Conservation (phyloP, 2,329 filamentous ascomycete genomes). For the Xylariaceae sp. region DNA sequence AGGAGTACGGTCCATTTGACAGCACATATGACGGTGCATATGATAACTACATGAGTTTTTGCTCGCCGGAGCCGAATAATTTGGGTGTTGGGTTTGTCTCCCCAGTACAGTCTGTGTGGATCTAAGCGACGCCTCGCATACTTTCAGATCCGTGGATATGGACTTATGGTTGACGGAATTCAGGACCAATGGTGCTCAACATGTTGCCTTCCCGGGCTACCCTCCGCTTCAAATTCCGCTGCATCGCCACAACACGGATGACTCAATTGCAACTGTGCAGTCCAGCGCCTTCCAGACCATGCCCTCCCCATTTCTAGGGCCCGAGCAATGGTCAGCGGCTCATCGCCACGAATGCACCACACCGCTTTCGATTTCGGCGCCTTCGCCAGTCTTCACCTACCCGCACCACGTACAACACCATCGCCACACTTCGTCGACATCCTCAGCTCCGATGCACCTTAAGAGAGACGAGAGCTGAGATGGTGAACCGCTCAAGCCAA, state of each 20-base stretch:
- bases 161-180: constrained; percentile 52
- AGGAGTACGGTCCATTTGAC: constrained; percentile 52
- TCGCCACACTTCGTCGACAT: constrained; percentile 33
- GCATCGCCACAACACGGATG: constrained; percentile 19
- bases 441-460: constrained; percentile 30
- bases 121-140: constrained; percentile 41
- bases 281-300: constrained; percentile 36
- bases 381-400: constrained; percentile 32
- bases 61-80: constrained; percentile 38
- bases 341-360: constrained; percentile 38
- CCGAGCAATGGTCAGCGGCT: constrained; percentile 39
- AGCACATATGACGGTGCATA: constrained; percentile 40
- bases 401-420: constrained; percentile 35
- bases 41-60: constrained; percentile 44
- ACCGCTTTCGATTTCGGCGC: constrained; percentile 31
- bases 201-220: constrained; percentile 36
- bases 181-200: constrained; percentile 41
- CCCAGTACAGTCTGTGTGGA: constrained; percentile 60
- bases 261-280: constrained; percentile 25
- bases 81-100: constrained; percentile 58
- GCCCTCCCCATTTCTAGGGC: constrained; percentile 43
- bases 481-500: background rate
- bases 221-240: constrained; percentile 41
- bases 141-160: constrained; percentile 36
- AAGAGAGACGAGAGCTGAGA: constrained; percentile 33